Percentiles rank a stretch among this genome's conserved stretches.
Conservation (phyloP, 192 early-diverging fungal genomes). For the Entrophospora sp. region DNA sequence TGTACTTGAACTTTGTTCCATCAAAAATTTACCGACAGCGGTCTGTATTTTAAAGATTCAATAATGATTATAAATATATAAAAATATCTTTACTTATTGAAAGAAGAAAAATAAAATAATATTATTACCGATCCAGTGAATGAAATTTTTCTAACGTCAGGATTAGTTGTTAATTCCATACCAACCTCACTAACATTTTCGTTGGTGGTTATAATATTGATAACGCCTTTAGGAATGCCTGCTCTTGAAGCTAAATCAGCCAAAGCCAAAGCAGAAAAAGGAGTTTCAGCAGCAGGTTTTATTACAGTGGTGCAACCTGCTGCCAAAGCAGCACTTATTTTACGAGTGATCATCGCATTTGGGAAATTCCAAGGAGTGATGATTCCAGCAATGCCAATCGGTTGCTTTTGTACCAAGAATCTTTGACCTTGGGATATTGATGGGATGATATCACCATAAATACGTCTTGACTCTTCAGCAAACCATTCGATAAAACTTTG, state of each 20-base stretch:
- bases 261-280: slow-evolving; percentile 44
- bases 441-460: slow-evolving; percentile 73
- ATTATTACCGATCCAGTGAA: slow-evolving; percentile 66
- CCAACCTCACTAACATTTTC: slow-evolving; percentile 47
- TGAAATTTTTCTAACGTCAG: slow-evolving; percentile 56
- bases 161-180: slow-evolving; percentile 37
- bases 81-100: too few relatives aligned
- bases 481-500: slow-evolving; percentile 74
- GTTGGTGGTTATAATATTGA: slow-evolving; percentile 57
- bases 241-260: slow-evolving; percentile 43
- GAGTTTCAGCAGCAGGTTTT: slow-evolving; percentile 58
- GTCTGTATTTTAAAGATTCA: too few relatives aligned
- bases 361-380: slow-evolving; percentile 80
- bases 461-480: slow-evolving; percentile 72
- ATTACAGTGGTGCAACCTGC: slow-evolving; percentile 68
- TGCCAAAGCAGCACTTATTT: slow-evolving; percentile 64
- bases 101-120: not conserved
- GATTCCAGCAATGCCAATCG: slow-evolving; percentile 66
- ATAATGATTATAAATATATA: slow-evolving; percentile 5
- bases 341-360: slow-evolving; percentile 73
- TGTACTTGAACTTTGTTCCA: slow-evolving; percentile 47
- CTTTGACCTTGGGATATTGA: slow-evolving; percentile 43
- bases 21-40: slow-evolving; percentile 54
- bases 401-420: slow-evolving; percentile 62
- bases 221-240: slow-evolving; percentile 59